A percentile compares a stretch with the other conserved stretches of the same genome.
Evolutionary conservation across 345 rosid species (phyloP).

Genomic region (Excoecaria agallocha): DNA sequence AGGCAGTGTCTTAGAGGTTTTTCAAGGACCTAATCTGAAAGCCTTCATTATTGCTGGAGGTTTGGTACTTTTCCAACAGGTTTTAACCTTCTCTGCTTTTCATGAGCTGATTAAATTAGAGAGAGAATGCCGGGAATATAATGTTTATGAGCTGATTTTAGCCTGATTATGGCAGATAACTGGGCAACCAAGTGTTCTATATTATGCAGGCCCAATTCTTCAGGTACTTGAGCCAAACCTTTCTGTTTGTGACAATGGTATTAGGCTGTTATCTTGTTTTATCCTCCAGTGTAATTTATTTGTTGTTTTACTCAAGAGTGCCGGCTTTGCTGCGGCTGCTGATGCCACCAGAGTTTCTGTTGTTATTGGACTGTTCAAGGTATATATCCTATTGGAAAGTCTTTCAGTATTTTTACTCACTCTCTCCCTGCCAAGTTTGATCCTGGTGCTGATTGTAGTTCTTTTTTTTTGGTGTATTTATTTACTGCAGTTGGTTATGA

Average conservation of each 20-base stretch:
- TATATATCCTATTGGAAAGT: constrained; percentile 1
- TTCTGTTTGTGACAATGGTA: constrained; percentile 13
- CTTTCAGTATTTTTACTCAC: neutral
- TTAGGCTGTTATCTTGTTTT: neutral
- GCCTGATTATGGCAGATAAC: constrained; percentile 29
- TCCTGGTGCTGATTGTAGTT: constrained; percentile 5
- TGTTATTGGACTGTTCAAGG: constrained; percentile 34
- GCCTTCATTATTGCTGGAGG: constrained; percentile 93
- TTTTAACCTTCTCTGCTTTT: constrained; percentile 24
- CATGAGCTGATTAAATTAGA: neutral
- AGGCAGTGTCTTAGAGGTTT: constrained; percentile 74
- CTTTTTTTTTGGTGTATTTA: neutral
- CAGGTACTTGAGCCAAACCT: constrained; percentile 27
- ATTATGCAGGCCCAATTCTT: constrained; percentile 37
- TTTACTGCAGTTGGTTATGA: constrained; percentile 29
- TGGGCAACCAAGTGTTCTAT: constrained; percentile 36
- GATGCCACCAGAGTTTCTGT: constrained; percentile 38
- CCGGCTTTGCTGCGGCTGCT: constrained; percentile 36
- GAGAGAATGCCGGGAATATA: neutral
- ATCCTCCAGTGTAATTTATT: constrained; percentile 3
- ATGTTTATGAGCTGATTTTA: constrained; percentile 19
- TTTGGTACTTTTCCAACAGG: constrained; percentile 97
- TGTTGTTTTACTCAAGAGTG: constrained; percentile 23
- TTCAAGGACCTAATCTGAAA: constrained; percentile 87
- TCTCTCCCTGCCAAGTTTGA: neutral